phyloP scores from a whole-genome alignment of 148 eudicot genomes.

The Chenopodium quinoa region DNA sequence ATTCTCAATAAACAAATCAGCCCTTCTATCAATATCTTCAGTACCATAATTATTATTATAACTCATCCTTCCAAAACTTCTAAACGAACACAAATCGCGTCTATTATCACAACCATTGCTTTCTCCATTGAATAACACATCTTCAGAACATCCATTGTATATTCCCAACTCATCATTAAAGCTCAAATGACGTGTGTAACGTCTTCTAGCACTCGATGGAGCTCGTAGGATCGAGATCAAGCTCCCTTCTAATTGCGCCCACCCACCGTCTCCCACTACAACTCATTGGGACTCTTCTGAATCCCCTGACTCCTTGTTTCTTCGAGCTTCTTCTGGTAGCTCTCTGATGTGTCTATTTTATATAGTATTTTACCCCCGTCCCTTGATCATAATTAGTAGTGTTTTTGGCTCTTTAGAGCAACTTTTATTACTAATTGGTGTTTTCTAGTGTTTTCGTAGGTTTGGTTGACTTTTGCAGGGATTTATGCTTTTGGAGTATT shows the following conservation, averaged over 20 bases:
- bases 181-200: slow-evolving; percentile 31
- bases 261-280: too few species aligned
- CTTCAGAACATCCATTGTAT: slow-evolving; percentile 20
- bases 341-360: too few species aligned
- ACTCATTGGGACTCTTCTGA: too few species aligned
- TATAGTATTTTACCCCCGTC: too few species aligned
- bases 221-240: slow-evolving; percentile 10
- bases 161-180: slow-evolving; percentile 19
- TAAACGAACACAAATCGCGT: slow-evolving; percentile 17
- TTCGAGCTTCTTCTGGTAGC: too few species aligned
- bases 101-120: neutral
- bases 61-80: slow-evolving; percentile 29
- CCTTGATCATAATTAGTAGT: too few species aligned
- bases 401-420: too few species aligned
- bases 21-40: slow-evolving; percentile 65
- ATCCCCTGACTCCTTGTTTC: too few species aligned
- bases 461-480: too few species aligned
- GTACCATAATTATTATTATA: neutral
- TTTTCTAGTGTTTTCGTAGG: too few species aligned
- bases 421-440: too few species aligned
- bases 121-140: neutral
- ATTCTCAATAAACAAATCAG: slow-evolving; percentile 68
- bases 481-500: too few species aligned
- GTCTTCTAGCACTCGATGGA: neutral
- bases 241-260: neutral